These are phyloP conservation scores for Globisporangium megalacanthum DNA, from an alignment of 352 stramenopile genomes.

Conservation along the genomic window DNA sequence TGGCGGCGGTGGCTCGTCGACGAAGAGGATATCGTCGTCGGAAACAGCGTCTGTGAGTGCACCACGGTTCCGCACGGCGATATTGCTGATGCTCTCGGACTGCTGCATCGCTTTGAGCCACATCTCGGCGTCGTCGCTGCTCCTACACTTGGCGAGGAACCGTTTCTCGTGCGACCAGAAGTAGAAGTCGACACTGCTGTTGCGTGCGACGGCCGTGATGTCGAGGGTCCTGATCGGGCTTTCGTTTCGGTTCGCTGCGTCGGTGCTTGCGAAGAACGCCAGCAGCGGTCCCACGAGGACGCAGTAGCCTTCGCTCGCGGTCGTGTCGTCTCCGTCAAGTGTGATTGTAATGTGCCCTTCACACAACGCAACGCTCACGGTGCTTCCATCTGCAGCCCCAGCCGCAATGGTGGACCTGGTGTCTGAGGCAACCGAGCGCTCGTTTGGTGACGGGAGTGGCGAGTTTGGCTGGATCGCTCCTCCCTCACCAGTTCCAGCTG, in stretches of 20 bases:
- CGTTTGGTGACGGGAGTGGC: not conserved
- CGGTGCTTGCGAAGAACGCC: conserved; percentile 43
- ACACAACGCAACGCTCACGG: conserved; percentile 40
- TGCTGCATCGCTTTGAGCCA: conserved; percentile 60
- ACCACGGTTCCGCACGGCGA: conserved; percentile 20
- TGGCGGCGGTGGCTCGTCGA: conserved; percentile 8
- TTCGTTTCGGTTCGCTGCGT: conserved; percentile 25
- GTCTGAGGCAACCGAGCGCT: not conserved
- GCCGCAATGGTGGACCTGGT: not conserved
- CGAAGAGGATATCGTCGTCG: conserved; percentile 26
- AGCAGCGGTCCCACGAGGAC: conserved; percentile 58
- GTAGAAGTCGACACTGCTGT: conserved; percentile 30
- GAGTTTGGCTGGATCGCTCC: not conserved
- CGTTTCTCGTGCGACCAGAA: conserved; percentile 39
- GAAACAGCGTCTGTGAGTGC: conserved; percentile 8
- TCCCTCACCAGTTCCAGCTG: not conserved
- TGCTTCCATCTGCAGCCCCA: conserved; percentile 1
- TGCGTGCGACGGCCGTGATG: conserved; percentile 33
- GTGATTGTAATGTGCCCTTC: conserved; percentile 47
- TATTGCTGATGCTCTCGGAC: conserved; percentile 31
- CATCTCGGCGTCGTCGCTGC: conserved; percentile 33
- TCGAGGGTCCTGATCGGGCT: conserved; percentile 31
- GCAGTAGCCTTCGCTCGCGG: conserved; percentile 35
- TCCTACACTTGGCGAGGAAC: conserved; percentile 26
- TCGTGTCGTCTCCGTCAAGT: conserved; percentile 31